These are phyloP conservation scores for Cryptococcus sp. DNA, from an alignment of 1,284 basidiomycete species.

Conservation along the genomic window DNA sequence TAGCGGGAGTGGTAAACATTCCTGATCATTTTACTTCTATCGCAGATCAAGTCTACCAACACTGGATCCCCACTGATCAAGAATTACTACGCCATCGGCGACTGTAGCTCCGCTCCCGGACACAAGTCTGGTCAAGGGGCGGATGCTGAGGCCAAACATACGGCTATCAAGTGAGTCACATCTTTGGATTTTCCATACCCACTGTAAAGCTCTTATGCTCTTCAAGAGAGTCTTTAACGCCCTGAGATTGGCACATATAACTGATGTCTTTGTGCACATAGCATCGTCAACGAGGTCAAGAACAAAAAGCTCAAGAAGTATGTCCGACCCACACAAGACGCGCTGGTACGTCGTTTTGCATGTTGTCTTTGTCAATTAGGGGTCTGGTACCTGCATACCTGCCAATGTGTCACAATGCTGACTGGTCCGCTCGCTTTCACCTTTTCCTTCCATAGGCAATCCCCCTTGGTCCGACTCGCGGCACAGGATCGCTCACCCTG, in stretches of 20 bases:
- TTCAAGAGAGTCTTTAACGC: too few relatives aligned
- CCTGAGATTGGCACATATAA: neutral
- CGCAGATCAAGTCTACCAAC: constrained; percentile 3
- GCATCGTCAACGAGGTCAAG: constrained; percentile 36
- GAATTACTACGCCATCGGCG: constrained; percentile 50
- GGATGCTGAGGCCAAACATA: constrained; percentile 37
- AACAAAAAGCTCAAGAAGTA: constrained; percentile 33
- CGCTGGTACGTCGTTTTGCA: constrained; percentile 19
- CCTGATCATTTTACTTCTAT: neutral
- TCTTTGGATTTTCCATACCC: too few relatives aligned
- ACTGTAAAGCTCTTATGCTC: too few relatives aligned
- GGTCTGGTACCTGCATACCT: too few relatives aligned
- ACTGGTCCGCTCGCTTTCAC: neutral
- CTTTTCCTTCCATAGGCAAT: constrained; percentile 23
- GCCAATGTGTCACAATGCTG: too few relatives aligned
- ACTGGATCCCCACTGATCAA: constrained; percentile 19
- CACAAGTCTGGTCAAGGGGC: constrained; percentile 44
- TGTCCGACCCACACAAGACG: constrained; percentile 18
- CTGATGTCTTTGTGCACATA: constrained; percentile 14
- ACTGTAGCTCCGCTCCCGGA: constrained; percentile 39
- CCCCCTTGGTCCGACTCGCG: constrained; percentile 34
- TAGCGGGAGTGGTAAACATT: neutral
- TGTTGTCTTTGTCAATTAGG: neutral
- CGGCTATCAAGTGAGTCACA: constrained; percentile 37
- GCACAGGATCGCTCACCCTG: constrained; percentile 32